phyloP scores from a whole-genome alignment of 768 basidiomycete genomes.

The Sistotremastrum suecicum region DNA sequence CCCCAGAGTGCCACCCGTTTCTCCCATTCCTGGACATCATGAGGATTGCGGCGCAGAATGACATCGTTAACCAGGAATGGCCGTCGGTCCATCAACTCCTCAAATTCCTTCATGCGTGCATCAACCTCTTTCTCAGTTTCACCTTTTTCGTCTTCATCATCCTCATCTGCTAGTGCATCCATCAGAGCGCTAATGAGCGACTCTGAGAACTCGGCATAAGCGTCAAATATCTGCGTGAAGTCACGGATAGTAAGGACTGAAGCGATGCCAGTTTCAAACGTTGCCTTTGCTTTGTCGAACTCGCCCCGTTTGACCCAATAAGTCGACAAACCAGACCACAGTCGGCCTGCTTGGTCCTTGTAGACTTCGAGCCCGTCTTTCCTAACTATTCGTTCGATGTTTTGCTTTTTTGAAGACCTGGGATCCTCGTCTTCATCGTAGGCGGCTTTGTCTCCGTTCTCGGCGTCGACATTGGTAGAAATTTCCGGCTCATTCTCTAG shows the following conservation, averaged over 20 bases:
- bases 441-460: conserved; percentile 22
- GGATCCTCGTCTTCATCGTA: conserved; percentile 85
- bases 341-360: conserved; percentile 89
- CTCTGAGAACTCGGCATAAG: conserved; percentile 90
- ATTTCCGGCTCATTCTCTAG: conserved; percentile 38
- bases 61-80: conserved; percentile 97
- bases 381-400: conserved; percentile 75
- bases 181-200: conserved; percentile 81
- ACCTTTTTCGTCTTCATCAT: conserved; percentile 68
- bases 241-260: conserved; percentile 86
- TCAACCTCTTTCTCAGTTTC: conserved; percentile 81
- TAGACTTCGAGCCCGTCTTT: conserved; percentile 81
- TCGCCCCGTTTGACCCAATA: conserved; percentile 98
- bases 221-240: conserved; percentile 96
- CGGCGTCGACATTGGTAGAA: conserved; percentile 33
- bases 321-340: conserved; percentile 94
- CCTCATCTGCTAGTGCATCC: conserved; percentile 65
- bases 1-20: conserved; percentile 90
- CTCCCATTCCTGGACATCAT: conserved; percentile 99
- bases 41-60: conserved; percentile 80
- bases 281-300: conserved; percentile 78
- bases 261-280: conserved; percentile 78
- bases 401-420: conserved; percentile 48
- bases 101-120: conserved; percentile 79
- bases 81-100: conserved; percentile 85